A percentile compares a stretch with the other conserved stretches of the same genome.
phyloP scores from a whole-genome alignment of 2,329 filamentous ascomycete genomes.

The Fusarium succisae region DNA sequence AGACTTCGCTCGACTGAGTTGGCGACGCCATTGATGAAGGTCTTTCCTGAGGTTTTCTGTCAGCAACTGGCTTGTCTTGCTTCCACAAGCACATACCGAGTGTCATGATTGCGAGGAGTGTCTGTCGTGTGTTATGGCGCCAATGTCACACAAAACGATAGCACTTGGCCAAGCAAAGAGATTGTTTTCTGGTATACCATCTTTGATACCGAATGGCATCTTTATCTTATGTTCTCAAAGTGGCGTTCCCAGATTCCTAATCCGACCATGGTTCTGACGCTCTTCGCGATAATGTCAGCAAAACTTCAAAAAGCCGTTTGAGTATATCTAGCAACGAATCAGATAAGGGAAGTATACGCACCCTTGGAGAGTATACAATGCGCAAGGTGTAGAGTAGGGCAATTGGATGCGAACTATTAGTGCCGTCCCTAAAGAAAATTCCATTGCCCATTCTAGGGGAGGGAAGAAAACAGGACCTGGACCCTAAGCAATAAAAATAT shows the following conservation, averaged over 20 bases:
- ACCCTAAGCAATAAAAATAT: too few species aligned
- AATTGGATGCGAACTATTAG: neutral
- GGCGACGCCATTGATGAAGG: conserved; percentile 34
- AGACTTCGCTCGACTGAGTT: conserved; percentile 34
- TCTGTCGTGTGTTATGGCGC: neutral
- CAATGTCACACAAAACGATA: neutral
- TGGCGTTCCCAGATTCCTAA: conserved; percentile 4
- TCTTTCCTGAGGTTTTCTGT: conserved; percentile 27
- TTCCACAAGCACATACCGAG: conserved; percentile 21
- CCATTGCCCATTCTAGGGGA: neutral
- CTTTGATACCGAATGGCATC: neutral
- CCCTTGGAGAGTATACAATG: neutral
- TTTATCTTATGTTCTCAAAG: neutral
- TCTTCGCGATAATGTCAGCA: neutral
- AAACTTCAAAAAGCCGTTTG: neutral
- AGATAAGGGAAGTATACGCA: neutral
- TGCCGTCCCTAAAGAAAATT: neutral
- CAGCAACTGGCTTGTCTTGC: neutral
- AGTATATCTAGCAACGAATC: neutral
- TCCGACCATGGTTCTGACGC: neutral
- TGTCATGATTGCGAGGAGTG: conserved; percentile 26
- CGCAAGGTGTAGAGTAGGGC: neutral
- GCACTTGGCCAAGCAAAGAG: neutral
- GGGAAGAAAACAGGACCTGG: too few species aligned
- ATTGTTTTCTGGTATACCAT: neutral